These are phyloP conservation scores for Penicillium sp. DNA, from an alignment of 2,329 filamentous ascomycete genomes.

Conservation along the genomic window DNA sequence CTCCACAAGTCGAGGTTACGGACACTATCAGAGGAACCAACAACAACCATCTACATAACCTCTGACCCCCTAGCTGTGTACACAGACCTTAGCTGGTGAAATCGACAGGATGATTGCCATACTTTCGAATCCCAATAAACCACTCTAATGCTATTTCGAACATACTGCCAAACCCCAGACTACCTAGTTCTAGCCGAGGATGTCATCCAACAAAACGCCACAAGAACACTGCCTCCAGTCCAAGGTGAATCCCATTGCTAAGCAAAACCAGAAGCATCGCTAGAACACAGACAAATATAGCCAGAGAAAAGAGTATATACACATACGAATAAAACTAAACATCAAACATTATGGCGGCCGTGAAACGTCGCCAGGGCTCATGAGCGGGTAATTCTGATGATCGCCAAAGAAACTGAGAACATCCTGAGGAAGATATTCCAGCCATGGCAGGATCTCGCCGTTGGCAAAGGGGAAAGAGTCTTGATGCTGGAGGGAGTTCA, in stretches of 20 bases:
- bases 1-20: too few relatives aligned
- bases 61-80: too few relatives aligned
- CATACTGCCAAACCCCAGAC: background rate
- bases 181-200: background rate
- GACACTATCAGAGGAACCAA: too few relatives aligned
- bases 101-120: too few relatives aligned
- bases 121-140: background rate
- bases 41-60: too few relatives aligned
- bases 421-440: constrained; percentile 68
- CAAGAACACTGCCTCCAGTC: background rate
- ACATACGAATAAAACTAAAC: constrained; percentile 13
- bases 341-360: constrained; percentile 21
- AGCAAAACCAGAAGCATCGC: constrained; percentile 3
- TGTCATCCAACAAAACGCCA: constrained; percentile 3
- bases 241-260: background rate
- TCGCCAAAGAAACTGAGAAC: constrained; percentile 56
- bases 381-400: constrained; percentile 32
- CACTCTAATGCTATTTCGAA: background rate
- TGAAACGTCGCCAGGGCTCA: constrained; percentile 30
- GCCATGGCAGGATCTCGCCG: constrained; percentile 67
- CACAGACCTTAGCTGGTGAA: background rate
- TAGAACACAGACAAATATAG: constrained; percentile 10
- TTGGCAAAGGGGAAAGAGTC: constrained; percentile 41
- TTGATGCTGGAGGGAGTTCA: constrained; percentile 55
- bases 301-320: constrained; percentile 11